phyloP scores from a whole-genome alignment of 2,329 filamentous ascomycete genomes.

The Diaporthe velutina region DNA sequence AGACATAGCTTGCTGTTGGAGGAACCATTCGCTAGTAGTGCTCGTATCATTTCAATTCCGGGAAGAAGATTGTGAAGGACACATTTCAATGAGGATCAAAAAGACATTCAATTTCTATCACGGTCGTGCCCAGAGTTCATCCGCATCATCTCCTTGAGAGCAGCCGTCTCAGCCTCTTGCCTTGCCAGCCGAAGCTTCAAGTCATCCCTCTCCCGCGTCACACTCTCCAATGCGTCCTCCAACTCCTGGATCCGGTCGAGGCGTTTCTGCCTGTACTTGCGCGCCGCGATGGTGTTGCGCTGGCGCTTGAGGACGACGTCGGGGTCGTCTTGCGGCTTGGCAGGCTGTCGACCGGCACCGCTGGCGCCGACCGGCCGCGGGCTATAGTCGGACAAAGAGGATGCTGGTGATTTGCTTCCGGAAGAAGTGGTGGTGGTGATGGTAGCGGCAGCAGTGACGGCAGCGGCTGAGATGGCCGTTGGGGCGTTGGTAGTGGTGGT shows the following conservation, averaged over 20 bases:
- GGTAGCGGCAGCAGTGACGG: neutral
- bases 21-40: neutral
- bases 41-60: neutral
- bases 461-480: neutral
- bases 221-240: slow-evolving; percentile 64
- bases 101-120: slow-evolving; percentile 30
- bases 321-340: slow-evolving; percentile 42
- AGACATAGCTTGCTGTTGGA: neutral
- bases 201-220: slow-evolving; percentile 68
- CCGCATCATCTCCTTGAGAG: slow-evolving; percentile 60
- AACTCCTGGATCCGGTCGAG: slow-evolving; percentile 70
- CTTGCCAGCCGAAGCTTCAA: slow-evolving; percentile 67
- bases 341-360: slow-evolving; percentile 31
- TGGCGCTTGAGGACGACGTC: slow-evolving; percentile 62
- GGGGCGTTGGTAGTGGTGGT: neutral
- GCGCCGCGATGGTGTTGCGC: slow-evolving; percentile 73
- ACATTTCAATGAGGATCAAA: neutral
- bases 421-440: neutral
- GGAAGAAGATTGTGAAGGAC: no score
- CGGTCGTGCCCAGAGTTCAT: slow-evolving; percentile 36
- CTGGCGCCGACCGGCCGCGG: slow-evolving; percentile 21
- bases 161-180: slow-evolving; percentile 70
- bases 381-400: slow-evolving; percentile 34
- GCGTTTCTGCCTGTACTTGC: slow-evolving; percentile 74
- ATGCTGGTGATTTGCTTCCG: slow-evolving; percentile 27